Evolutionary conservation across 2,329 filamentous ascomycete genomes (phyloP), one percentile per base, ranked within the genome.

Genomic region (Cytospora mali): DNA sequence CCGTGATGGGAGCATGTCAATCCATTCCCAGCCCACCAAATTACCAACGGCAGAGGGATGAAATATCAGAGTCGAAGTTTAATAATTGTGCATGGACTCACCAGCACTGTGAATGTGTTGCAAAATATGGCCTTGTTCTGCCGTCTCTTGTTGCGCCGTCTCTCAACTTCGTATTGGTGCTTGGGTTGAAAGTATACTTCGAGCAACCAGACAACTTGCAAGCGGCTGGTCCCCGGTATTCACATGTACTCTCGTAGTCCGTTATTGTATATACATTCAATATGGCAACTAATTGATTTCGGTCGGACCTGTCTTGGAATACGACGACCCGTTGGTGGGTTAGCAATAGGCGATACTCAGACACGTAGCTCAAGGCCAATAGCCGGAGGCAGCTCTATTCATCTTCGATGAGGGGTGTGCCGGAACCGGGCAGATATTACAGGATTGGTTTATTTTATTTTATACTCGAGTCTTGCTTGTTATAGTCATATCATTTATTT

Each of bases 401-500:
- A 2, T 16, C 13, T 35, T 42, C 6, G n/a, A 21, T 3, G 7
- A 13, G 11, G 21, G 18, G 4, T 28, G n/a, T 35, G 27, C 11
- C 21, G 16, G n/a, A 7, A 21, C 14, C n/a, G 4, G 14, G 27
- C 2, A 27, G 27, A 4, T 33, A 13, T 35, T 28, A 39, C 23
- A 13, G 28, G 9, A 28, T 21, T 35, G 25, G 7, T 7, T n/a
- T n/a, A n/a, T n/a, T n/a, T n/a, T n/a, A 31, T 33, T 60, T n/a
- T 7, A 27, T 49, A 31, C 39, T 33, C 18, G 35, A 54, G 35
- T 23, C 46, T 49, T 49, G 39, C 33, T 60, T 54, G 35, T 54
- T 48, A 28, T 48, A 25, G 23, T 23, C 39, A 48, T 60, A 27
- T n/a, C n/a, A n/a, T n/a, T n/a, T n/a, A n/a, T n/a, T n/a, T 31